Evolutionary conservation across 2,329 filamentous ascomycete species (phyloP).

Genomic region (Septoria linicola): DNA sequence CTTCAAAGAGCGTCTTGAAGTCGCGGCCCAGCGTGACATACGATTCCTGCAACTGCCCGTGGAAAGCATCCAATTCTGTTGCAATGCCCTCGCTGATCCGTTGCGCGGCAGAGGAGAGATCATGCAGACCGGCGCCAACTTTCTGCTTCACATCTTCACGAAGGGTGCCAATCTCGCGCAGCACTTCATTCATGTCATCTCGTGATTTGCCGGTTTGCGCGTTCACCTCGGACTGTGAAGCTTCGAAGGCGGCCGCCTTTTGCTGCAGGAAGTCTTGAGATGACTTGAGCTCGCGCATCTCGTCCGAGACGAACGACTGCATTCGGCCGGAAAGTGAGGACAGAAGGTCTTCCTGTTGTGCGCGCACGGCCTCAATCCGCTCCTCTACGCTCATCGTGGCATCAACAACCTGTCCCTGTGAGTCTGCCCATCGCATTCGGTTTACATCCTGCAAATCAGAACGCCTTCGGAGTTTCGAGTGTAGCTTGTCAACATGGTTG

Average conservation of each 20-base stretch:
- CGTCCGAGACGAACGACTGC: conserved; percentile 71
- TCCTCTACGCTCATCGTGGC: conserved; percentile 75
- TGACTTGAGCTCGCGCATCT: conserved; percentile 67
- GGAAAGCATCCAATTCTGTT: conserved; percentile 79
- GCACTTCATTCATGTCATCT: conserved; percentile 83
- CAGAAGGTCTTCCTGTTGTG: conserved; percentile 70
- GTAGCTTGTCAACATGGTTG: conserved; percentile 74
- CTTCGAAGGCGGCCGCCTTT: conserved; percentile 66
- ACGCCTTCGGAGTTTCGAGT: conserved; percentile 81
- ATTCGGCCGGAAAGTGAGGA: conserved; percentile 68
- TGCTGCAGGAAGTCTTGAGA: conserved; percentile 70
- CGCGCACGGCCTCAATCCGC: conserved; percentile 69
- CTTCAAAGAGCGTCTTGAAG: conserved; percentile 82
- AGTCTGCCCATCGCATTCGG: conserved; percentile 72
- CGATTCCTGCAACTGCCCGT: conserved; percentile 77
- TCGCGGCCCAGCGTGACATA: conserved; percentile 82
- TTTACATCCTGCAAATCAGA: conserved; percentile 81
- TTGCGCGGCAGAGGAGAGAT: conserved; percentile 79
- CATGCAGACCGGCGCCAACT: conserved; percentile 79
- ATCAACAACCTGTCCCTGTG: conserved; percentile 71
- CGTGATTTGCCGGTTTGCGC: conserved; percentile 68
- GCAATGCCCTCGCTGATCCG: conserved; percentile 87
- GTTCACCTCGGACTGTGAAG: conserved; percentile 67
- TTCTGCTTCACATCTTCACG: conserved; percentile 83
- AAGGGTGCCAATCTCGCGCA: conserved; percentile 89